A percentile compares a stretch with the other conserved stretches of the same genome.
Conservation (phyloP, 108 stramenopile genomes). For the Schizochytrium sp. region DNA sequence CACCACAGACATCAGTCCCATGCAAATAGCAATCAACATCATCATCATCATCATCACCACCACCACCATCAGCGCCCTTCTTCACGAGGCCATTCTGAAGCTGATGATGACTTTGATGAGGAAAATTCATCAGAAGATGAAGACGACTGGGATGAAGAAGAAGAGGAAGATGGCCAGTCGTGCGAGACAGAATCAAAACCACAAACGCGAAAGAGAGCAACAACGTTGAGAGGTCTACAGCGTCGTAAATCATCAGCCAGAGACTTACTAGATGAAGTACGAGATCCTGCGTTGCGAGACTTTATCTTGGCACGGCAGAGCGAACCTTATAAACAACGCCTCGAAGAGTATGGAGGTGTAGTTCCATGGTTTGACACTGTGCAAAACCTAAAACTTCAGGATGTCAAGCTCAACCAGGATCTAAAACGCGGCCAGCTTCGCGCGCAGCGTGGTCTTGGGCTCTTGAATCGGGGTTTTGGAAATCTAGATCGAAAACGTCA, state of each 20-base stretch:
- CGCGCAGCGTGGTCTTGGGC: not conserved
- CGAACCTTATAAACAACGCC: conserved; percentile 6
- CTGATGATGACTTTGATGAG: not conserved
- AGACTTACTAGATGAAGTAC: not conserved
- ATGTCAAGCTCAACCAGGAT: conserved; percentile 1
- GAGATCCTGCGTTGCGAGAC: not conserved
- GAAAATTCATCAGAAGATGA: not conserved
- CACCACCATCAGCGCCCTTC: no score
- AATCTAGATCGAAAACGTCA: not conserved
- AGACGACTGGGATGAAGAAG: not conserved
- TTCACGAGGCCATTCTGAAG: not conserved
- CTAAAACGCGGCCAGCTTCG: not conserved
- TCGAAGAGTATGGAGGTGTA: conserved; percentile 27
- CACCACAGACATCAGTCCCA: no score
- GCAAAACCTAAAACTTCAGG: conserved; percentile 1
- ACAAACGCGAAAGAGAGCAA: not conserved
- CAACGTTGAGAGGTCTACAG: not conserved
- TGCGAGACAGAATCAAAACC: not conserved
- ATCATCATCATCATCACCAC: no score
- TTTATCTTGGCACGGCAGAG: conserved; percentile 29
- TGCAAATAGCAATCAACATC: no score
- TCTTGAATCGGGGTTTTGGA: not conserved
- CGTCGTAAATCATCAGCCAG: conserved; percentile 17
- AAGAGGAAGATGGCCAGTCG: not conserved
- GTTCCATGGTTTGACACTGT: conserved; percentile 54